A percentile compares a stretch with the other conserved stretches of the same genome.
phyloP scores from a whole-genome alignment of 441 rosid genomes.

The Pelargonium cotyledonis region DNA sequence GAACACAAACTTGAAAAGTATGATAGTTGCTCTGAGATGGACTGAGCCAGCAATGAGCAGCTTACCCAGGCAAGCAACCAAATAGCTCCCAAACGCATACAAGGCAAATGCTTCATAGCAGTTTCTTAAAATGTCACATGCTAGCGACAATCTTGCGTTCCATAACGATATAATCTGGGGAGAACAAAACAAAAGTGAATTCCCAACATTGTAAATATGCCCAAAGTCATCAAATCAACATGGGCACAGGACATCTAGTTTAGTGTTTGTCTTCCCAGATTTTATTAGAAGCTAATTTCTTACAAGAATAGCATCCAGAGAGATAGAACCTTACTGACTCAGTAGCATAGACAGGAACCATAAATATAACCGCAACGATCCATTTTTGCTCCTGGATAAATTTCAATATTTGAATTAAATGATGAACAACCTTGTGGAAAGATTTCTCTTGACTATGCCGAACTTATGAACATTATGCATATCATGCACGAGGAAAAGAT shows the following conservation, averaged over 20 bases:
- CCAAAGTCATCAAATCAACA: not conserved
- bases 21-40: not conserved
- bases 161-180: conserved; percentile 57
- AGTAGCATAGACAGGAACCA: conserved; percentile 84
- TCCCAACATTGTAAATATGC: not conserved
- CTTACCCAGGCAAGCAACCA: conserved; percentile 92
- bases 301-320: not conserved
- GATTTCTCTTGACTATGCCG: not conserved
- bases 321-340: conserved; percentile 58
- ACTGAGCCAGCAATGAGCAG: conserved; percentile 4
- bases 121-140: conserved; percentile 74
- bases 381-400: conserved; percentile 79
- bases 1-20: not conserved
- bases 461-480: not conserved
- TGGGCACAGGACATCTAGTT: not conserved
- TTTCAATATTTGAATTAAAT: not conserved
- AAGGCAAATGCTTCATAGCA: conserved; percentile 90
- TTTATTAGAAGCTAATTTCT: not conserved
- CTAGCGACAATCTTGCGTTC: conserved; percentile 52
- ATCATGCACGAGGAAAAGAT: not conserved
- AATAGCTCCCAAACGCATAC: conserved; percentile 81
- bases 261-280: not conserved
- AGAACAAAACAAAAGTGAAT: conserved; percentile 3
- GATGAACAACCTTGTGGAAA: not conserved
- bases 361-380: conserved; percentile 67